Evolutionary conservation across 495 filamentous ascomycete genomes (phyloP).

Genomic region (Filosporella fistucella): DNA sequence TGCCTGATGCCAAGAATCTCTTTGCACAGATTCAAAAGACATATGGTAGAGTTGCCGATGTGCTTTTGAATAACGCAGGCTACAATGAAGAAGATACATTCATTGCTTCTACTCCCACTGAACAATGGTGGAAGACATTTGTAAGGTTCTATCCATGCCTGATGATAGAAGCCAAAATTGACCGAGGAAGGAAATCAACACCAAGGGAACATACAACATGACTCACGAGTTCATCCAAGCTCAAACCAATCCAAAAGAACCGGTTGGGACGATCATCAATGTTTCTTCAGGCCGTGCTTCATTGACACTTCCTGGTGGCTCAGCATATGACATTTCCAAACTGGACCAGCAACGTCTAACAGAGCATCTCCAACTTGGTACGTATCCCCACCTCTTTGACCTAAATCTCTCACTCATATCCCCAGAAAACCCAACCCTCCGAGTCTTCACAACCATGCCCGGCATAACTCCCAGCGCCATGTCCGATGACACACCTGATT

Average conservation of each 20-base stretch:
- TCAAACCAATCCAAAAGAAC: not conserved
- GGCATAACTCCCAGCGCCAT: slow-evolving; percentile 35
- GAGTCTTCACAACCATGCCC: slow-evolving; percentile 33
- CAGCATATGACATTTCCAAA: not conserved
- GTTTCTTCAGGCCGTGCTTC: not conserved
- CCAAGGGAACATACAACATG: not conserved
- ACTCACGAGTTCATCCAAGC: not conserved
- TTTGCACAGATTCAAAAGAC: slow-evolving; percentile 29
- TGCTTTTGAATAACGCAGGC: slow-evolving; percentile 38
- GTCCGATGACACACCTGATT: slow-evolving; percentile 5
- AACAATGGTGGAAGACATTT: too few relatives aligned
- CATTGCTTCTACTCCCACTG: too few relatives aligned
- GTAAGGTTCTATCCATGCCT: too few relatives aligned
- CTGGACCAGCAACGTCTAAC: not conserved
- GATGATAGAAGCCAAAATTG: too few relatives aligned
- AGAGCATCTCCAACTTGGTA: not conserved
- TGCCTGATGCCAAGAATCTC: slow-evolving; percentile 25
- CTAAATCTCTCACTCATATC: too few relatives aligned
- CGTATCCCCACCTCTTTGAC: too few relatives aligned
- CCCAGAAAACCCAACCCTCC: slow-evolving; percentile 26
- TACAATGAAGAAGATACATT: too few relatives aligned
- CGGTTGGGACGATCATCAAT: not conserved
- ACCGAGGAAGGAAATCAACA: too few relatives aligned
- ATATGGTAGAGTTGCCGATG: slow-evolving; percentile 31
- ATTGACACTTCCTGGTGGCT: not conserved